Evolutionary conservation across 1,139 yeast species (phyloP).

Genomic region (Suzukiozyma palmioleophila): DNA sequence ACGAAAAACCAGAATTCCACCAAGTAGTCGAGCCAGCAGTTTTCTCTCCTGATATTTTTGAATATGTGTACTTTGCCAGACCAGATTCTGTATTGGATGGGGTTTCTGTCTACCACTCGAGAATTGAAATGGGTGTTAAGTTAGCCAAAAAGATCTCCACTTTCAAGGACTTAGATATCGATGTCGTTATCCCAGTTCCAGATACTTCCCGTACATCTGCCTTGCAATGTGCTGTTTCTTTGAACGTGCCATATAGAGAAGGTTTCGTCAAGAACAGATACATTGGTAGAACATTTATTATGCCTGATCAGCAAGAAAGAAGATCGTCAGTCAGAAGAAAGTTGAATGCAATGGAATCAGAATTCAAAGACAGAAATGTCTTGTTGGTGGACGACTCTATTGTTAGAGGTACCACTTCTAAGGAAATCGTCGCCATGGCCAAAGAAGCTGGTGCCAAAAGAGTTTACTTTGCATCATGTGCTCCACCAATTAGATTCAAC

Average conservation of each 20-base stretch:
- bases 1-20: slow-evolving; percentile 63
- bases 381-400: slow-evolving; percentile 93
- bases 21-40: slow-evolving; percentile 79
- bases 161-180: slow-evolving; percentile 59
- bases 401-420: slow-evolving; percentile 95
- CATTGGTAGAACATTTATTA: slow-evolving; percentile 95
- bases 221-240: slow-evolving; percentile 79
- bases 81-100: slow-evolving; percentile 97
- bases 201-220: slow-evolving; percentile 97
- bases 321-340: slow-evolving; percentile 91
- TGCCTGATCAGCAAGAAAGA: slow-evolving; percentile 97
- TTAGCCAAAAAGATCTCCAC: slow-evolving; percentile 68
- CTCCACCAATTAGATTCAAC: slow-evolving; percentile 93
- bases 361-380: slow-evolving; percentile 82
- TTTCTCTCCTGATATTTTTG: slow-evolving; percentile 94
- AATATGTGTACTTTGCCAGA: slow-evolving; percentile 95
- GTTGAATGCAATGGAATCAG: slow-evolving; percentile 93
- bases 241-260: slow-evolving; percentile 85
- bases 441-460: slow-evolving; percentile 94
- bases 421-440: slow-evolving; percentile 96
- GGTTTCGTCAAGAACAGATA: slow-evolving; percentile 96
- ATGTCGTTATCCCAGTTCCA: slow-evolving; percentile 96
- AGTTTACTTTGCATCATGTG: slow-evolving; percentile 94
- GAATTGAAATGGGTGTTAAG: slow-evolving; percentile 91
- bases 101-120: slow-evolving; percentile 85